These are phyloP conservation scores for Trichoderma sp. DNA, from an alignment of 2,329 filamentous ascomycete genomes.

Conservation along the genomic window DNA sequence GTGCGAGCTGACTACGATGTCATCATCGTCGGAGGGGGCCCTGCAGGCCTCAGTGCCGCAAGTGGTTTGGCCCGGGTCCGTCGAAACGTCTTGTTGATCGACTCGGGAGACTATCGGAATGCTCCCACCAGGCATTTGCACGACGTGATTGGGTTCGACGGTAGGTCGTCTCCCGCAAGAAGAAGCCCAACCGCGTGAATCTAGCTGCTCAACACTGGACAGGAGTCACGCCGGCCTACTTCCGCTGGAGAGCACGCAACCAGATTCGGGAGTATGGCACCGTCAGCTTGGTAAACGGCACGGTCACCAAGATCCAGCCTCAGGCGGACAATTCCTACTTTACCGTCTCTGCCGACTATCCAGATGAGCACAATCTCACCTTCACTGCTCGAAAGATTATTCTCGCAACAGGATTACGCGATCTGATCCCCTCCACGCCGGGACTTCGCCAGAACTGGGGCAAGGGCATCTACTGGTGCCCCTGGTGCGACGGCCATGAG, in stretches of 20 bases:
- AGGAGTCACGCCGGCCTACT: slow-evolving; percentile 59
- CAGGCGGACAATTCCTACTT: slow-evolving; percentile 50
- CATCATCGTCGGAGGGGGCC: slow-evolving; percentile 60
- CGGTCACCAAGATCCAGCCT: slow-evolving; percentile 49
- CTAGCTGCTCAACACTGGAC: neutral
- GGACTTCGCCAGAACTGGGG: slow-evolving; percentile 60
- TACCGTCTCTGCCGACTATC: slow-evolving; percentile 40
- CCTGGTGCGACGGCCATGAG: slow-evolving; percentile 66
- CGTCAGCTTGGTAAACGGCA: slow-evolving; percentile 54
- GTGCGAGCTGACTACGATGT: slow-evolving; percentile 50
- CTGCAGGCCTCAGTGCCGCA: slow-evolving; percentile 55
- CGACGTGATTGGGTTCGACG: slow-evolving; percentile 62
- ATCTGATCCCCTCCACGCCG: slow-evolving; percentile 57
- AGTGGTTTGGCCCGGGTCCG: slow-evolving; percentile 62
- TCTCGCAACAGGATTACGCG: slow-evolving; percentile 59
- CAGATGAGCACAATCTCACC: slow-evolving; percentile 32
- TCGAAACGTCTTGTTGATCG: slow-evolving; percentile 57
- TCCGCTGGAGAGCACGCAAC: slow-evolving; percentile 55
- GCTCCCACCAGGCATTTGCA: slow-evolving; percentile 60
- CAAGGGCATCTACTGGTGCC: slow-evolving; percentile 64
- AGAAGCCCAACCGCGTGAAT: too few relatives aligned
- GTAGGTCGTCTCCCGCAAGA: slow-evolving; percentile 41
- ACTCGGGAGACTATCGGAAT: slow-evolving; percentile 62
- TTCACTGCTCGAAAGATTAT: slow-evolving; percentile 57
- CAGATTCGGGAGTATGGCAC: slow-evolving; percentile 56